These are phyloP conservation scores for Trichoderma parareesei DNA, from an alignment of 495 filamentous ascomycete genomes.

Conservation along the genomic window DNA sequence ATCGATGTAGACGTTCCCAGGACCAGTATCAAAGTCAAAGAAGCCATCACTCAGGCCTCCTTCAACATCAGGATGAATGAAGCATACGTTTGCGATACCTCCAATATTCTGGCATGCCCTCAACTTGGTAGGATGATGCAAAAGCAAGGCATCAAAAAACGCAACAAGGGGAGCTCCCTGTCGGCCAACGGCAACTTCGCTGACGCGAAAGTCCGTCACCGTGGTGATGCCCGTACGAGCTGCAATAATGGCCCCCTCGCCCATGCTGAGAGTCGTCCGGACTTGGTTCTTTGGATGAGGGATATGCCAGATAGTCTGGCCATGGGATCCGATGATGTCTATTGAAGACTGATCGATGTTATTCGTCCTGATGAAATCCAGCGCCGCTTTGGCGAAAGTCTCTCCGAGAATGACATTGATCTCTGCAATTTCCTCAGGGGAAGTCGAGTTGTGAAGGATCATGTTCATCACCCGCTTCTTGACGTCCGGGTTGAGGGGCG, in stretches of 20 bases:
- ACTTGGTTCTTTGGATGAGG: conserved; percentile 42
- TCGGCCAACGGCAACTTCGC: conserved; percentile 35
- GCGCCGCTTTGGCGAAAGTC: conserved; percentile 41
- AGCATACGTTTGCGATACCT: conserved; percentile 52
- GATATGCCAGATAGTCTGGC: conserved; percentile 51
- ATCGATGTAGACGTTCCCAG: conserved; percentile 41
- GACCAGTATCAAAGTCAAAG: conserved; percentile 47
- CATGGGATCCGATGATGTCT: conserved; percentile 47
- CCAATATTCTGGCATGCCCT: conserved; percentile 53
- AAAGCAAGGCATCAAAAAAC: conserved; percentile 42
- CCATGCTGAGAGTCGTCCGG: conserved; percentile 40
- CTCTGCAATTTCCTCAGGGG: conserved; percentile 42
- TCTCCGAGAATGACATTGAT: conserved; percentile 46
- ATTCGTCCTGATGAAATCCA: conserved; percentile 38
- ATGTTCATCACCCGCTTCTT: conserved; percentile 49
- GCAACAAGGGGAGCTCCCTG: conserved; percentile 41
- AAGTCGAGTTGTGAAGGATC: conserved; percentile 43
- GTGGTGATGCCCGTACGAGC: conserved; percentile 33
- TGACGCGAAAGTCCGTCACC: conserved; percentile 38
- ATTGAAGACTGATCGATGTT: conserved; percentile 38
- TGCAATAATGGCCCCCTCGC: conserved; percentile 34
- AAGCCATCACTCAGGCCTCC: conserved; percentile 35
- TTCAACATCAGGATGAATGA: conserved; percentile 45
- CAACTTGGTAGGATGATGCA: conserved; percentile 48
- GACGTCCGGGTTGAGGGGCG: conserved; percentile 40